Evolutionary conservation across 176 grass and related monocot species (phyloP).

Genomic region (Eragrostis nindensis): DNA sequence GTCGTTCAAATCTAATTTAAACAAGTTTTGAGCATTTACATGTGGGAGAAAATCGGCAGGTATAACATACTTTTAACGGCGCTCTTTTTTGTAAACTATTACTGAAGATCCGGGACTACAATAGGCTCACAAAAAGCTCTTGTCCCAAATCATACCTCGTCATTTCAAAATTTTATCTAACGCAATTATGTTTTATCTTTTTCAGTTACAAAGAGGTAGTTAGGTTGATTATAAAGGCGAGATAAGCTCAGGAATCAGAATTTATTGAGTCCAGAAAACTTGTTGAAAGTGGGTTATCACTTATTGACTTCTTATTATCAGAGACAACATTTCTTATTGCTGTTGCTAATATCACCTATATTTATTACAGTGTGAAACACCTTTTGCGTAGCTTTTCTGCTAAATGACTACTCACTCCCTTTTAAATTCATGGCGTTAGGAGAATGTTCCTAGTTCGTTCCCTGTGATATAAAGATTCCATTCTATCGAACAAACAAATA

Average conservation of each 20-base stretch:
- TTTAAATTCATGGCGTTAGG: too few species aligned
- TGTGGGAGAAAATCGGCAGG: not conserved
- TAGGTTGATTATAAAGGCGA: not conserved
- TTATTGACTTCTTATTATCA: conserved; percentile 12
- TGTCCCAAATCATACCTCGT: not conserved
- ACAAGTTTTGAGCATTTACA: conserved; percentile 2
- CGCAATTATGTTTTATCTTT: not conserved
- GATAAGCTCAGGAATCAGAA: conserved; percentile 1
- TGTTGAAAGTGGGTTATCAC: not conserved
- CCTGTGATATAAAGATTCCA: not conserved
- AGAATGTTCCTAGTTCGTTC: too few species aligned
- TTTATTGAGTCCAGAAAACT: not conserved
- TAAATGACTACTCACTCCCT: not conserved
- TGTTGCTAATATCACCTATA: not conserved
- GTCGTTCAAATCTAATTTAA: not conserved
- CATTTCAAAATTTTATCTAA: not conserved
- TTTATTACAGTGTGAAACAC: not conserved
- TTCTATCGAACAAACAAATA: conserved; percentile 13
- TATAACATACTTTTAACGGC: not conserved
- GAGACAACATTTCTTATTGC: not conserved
- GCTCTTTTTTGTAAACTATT: not conserved
- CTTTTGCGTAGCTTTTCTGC: not conserved
- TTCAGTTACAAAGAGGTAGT: not conserved
- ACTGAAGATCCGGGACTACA: not conserved
- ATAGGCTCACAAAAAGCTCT: not conserved